phyloP scores from a whole-genome alignment of 108 stramenopile species.

The Cyclotella choctawhatcheeana region DNA sequence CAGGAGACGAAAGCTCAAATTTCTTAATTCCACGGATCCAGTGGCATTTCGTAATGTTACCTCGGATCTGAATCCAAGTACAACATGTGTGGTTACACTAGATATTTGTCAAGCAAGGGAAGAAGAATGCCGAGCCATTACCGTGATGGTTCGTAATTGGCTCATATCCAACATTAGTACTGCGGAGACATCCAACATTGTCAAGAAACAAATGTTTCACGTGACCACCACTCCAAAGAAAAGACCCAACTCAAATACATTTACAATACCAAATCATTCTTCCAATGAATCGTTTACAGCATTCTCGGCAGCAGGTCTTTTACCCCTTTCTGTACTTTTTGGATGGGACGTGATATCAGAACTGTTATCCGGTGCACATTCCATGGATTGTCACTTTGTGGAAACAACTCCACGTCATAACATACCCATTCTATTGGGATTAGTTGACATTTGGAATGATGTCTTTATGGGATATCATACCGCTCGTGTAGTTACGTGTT shows the following conservation, averaged over 20 bases:
- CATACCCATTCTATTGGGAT: conserved; percentile 71
- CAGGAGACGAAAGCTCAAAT: conserved; percentile 51
- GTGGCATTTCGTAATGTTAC: conserved; percentile 51
- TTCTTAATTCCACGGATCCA: conserved; percentile 71
- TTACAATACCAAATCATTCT: conserved; percentile 71
- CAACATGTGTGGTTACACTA: conserved; percentile 73
- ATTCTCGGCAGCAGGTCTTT: conserved; percentile 70
- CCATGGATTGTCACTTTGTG: conserved; percentile 84
- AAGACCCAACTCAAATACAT: conserved; percentile 46
- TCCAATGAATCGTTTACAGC: conserved; percentile 75
- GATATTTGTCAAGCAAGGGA: conserved; percentile 50
- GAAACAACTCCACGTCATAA: conserved; percentile 88
- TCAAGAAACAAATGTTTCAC: conserved; percentile 72
- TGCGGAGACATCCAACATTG: conserved; percentile 33
- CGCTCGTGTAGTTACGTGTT: conserved; percentile 67
- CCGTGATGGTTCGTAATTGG: conserved; percentile 60
- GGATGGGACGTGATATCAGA: conserved; percentile 71
- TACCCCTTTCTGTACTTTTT: conserved; percentile 80
- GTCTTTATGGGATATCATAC: conserved; percentile 46
- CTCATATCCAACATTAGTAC: conserved; percentile 21
- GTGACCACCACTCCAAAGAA: conserved; percentile 63
- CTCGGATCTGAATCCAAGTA: conserved; percentile 60
- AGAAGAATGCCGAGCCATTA: conserved; percentile 56
- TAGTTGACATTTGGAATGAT: conserved; percentile 88
- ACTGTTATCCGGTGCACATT: conserved; percentile 76